phyloP scores from a whole-genome alignment of 2,329 filamentous ascomycete species.

The Huntiella omanensis region DNA sequence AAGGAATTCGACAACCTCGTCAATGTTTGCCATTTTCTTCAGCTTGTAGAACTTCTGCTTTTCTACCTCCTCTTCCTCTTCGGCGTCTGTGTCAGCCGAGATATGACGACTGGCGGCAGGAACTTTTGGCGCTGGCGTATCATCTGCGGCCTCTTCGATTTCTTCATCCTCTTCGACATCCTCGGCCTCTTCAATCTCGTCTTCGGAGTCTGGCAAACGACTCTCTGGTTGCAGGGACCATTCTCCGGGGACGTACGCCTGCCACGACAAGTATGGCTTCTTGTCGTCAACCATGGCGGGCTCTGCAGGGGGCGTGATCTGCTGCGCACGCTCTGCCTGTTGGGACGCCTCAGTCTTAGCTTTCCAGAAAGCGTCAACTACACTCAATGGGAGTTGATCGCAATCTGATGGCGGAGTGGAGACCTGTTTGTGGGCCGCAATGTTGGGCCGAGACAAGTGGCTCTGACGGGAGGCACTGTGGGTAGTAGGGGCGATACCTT shows the following conservation, averaged over 20 bases:
- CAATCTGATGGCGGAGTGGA: background rate
- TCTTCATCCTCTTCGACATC: conserved; percentile 16
- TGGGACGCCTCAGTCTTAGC: conserved; percentile 14
- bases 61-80: conserved; percentile 10
- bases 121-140: conserved; percentile 1
- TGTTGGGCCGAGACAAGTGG: too few relatives aligned
- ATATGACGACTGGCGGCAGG: conserved; percentile 12
- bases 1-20: conserved; percentile 16
- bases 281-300: background rate
- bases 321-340: background rate
- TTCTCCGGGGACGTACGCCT: conserved; percentile 23
- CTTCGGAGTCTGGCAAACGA: conserved; percentile 13
- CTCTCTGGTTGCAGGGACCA: conserved; percentile 22
- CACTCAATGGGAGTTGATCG: conserved; percentile 1
- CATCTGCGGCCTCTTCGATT: conserved; percentile 15
- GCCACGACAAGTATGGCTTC: conserved; percentile 21
- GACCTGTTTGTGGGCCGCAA: too few relatives aligned
- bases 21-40: conserved; percentile 5
- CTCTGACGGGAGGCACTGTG: too few relatives aligned
- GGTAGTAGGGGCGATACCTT: too few relatives aligned
- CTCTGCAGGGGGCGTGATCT: background rate
- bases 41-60: conserved; percentile 6
- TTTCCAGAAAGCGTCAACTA: conserved; percentile 3
- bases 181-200: conserved; percentile 13
- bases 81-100: conserved; percentile 5